phyloP scores from a whole-genome alignment of 2,329 filamentous ascomycete species.

The Thelonectria discophora region DNA sequence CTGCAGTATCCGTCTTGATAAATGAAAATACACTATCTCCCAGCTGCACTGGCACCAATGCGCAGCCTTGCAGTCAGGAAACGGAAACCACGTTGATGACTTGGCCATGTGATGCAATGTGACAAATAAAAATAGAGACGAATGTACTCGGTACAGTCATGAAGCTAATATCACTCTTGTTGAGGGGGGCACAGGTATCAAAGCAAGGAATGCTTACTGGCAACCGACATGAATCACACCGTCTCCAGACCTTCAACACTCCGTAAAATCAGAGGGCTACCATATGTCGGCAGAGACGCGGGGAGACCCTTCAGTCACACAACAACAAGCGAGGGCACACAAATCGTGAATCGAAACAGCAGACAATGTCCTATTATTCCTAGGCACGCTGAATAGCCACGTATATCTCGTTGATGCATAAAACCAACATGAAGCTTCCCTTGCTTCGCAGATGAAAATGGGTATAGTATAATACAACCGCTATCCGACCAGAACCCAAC shows the following conservation, averaged over 20 bases:
- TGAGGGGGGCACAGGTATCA: too few species aligned
- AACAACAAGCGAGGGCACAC: not conserved
- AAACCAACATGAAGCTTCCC: constrained; percentile 33
- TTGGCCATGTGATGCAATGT: not conserved
- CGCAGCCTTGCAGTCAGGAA: not conserved
- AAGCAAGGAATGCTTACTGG: not conserved
- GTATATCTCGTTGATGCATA: constrained; percentile 40
- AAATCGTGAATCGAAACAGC: constrained; percentile 14
- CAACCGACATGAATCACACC: not conserved
- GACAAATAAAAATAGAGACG: not conserved
- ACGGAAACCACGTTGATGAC: not conserved
- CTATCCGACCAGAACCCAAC: constrained; percentile 38
- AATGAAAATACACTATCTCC: too few species aligned
- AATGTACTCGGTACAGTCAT: not conserved
- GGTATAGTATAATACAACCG: constrained; percentile 47
- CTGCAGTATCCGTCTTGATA: not conserved
- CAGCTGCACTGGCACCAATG: not conserved
- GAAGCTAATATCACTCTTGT: not conserved
- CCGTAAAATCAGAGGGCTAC: too few species aligned
- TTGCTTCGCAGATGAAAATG: constrained; percentile 38
- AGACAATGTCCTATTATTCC: constrained; percentile 3
- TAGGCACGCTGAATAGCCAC: constrained; percentile 28
- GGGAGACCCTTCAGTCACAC: not conserved
- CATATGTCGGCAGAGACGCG: not conserved
- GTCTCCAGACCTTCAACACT: not conserved